Conservation (phyloP, 352 stramenopile species). For the Pythium periplocum region DNA sequence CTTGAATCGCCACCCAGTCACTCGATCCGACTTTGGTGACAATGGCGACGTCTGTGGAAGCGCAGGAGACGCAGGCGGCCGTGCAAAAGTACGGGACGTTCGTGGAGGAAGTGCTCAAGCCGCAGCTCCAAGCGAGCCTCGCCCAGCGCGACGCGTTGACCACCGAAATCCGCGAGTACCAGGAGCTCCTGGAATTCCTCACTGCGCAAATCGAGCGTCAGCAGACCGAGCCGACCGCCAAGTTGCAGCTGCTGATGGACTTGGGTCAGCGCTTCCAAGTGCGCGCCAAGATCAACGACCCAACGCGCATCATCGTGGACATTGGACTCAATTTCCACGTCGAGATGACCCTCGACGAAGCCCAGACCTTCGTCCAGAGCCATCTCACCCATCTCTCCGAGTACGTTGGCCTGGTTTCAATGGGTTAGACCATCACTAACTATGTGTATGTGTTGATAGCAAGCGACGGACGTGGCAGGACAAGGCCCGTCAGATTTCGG, state of each 20-base stretch:
- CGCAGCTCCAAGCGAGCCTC: slow-evolving; percentile 60
- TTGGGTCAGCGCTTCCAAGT: slow-evolving; percentile 70
- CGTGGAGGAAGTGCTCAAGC: slow-evolving; percentile 62
- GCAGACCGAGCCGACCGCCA: not conserved
- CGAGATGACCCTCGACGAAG: slow-evolving; percentile 71
- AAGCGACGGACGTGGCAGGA: slow-evolving; percentile 64
- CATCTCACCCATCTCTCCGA: slow-evolving; percentile 46
- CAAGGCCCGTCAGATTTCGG: slow-evolving; percentile 61
- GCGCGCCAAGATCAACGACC: slow-evolving; percentile 55
- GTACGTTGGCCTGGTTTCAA: slow-evolving; percentile 20
- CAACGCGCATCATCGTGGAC: slow-evolving; percentile 59
- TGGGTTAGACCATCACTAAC: not conserved
- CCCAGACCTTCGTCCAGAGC: slow-evolving; percentile 40
- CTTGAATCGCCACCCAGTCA: too few species aligned
- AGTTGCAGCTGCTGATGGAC: slow-evolving; percentile 52
- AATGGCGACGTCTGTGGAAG: not conserved
- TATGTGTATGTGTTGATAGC: slow-evolving; percentile 16
- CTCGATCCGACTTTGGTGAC: too few species aligned
- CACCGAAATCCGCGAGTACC: slow-evolving; percentile 59
- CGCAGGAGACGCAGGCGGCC: slow-evolving; percentile 16
- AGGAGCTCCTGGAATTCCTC: slow-evolving; percentile 43
- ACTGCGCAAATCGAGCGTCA: slow-evolving; percentile 25
- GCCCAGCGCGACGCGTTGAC: slow-evolving; percentile 39
- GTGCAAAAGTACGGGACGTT: slow-evolving; percentile 63
- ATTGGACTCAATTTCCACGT: slow-evolving; percentile 71